These are phyloP conservation scores for Craspedostauros australis DNA, from an alignment of 108 stramenopile species.

Conservation along the genomic window DNA sequence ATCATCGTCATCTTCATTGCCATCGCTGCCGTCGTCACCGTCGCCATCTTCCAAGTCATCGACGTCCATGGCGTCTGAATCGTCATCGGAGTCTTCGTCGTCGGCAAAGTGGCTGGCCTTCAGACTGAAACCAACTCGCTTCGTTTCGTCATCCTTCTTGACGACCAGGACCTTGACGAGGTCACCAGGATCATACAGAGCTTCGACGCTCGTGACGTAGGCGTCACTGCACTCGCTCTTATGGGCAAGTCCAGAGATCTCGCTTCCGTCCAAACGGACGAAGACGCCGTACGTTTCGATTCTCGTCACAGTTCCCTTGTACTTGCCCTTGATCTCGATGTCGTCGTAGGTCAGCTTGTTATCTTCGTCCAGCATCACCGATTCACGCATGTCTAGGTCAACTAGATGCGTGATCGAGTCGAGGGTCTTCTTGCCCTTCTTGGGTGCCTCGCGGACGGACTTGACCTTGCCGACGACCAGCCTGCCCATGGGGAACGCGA, in stretches of 20 bases:
- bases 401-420: constrained; percentile 26
- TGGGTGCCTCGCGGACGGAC: constrained; percentile 14
- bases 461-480: constrained; percentile 89
- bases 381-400: constrained; percentile 80
- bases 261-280: constrained; percentile 81
- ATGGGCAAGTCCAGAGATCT: constrained; percentile 87
- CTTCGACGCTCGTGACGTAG: constrained; percentile 64
- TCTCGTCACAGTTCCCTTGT: constrained; percentile 80
- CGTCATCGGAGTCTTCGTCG: constrained; percentile 62
- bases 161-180: constrained; percentile 88
- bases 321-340: constrained; percentile 64
- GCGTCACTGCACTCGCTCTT: constrained; percentile 87
- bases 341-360: constrained; percentile 66
- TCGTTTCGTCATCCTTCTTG: constrained; percentile 66
- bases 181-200: constrained; percentile 88
- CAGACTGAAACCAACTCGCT: constrained; percentile 73
- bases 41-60: constrained; percentile 35
- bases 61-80: constrained; percentile 15
- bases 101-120: constrained; percentile 91
- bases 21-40: constrained; percentile 31
- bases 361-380: constrained; percentile 47
- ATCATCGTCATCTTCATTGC: constrained; percentile 15
- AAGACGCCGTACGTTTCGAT: constrained; percentile 91
- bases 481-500: constrained; percentile 81
- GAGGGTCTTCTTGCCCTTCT: constrained; percentile 21